Base-by-base conservation (phyloP, 2,329 filamentous ascomycete species). In the Raffaelea ambrosiae region DNA sequence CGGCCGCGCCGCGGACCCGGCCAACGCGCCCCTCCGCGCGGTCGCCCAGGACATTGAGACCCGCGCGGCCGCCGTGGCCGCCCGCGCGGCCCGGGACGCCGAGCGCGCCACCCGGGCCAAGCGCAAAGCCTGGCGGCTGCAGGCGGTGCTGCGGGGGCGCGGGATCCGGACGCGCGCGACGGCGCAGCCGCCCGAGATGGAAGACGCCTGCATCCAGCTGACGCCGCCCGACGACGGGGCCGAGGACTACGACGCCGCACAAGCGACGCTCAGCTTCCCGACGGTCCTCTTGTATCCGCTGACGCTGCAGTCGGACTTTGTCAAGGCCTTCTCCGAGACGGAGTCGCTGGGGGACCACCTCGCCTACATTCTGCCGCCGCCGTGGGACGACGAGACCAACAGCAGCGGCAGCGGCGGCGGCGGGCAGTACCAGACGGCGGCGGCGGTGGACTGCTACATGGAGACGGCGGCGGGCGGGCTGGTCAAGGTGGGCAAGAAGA, bases 401-500 rank as follows among this genome's bases (percentile, higher is more conserved):
- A n/a, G n/a, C n/a, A n/a, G n/a, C n/a, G n/a, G n/a, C n/a, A 26
- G 35, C 31, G 16, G 10, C 18, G 33, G 19, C 3, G 19, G 20
- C 16, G 69, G 74, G 51, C 66, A 74, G 58, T 96, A 95, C 64
- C 96, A 95, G 63, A 76, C 69, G 1, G 57, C 73, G 1, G 71
- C 72, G 0, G 71, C 66, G 1, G 87, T 95, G 4, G 89, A 95
- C 56, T 93, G 88, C 59, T 97, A 88, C 64, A 84, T 95, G 72
- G 89, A 96, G 70, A 97, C 89, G 0, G 67, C 68, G 4, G 70
- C 73, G 0, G 89, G 89, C 0, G 89, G 90, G 0, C 64, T 98
- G 58, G 79, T 95, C 58, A 96, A 95, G 69, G 83, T 90, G 20
- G 91, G 93, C 43, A 90, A 87, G 76, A 93, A 91, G 61, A 74